Conservation (phyloP, 257 asterid species). For the Solanum corneliomulleri region DNA sequence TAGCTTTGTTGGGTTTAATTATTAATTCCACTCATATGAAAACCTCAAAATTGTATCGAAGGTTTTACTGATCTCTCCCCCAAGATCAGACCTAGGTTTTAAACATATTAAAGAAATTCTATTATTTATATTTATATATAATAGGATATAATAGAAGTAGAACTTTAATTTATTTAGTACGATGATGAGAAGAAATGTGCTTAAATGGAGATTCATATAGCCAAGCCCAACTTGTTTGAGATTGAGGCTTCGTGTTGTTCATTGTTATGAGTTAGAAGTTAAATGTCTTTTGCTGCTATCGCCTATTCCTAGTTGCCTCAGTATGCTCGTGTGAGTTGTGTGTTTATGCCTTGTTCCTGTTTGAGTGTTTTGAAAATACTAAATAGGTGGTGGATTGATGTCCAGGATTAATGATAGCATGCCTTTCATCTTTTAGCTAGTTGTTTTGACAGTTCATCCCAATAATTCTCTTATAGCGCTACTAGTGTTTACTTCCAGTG, state of each 20-base stretch:
- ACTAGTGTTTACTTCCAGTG: background rate
- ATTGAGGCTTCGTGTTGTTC: background rate
- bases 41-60: background rate
- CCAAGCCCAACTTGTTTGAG: background rate
- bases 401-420: background rate
- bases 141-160: no score
- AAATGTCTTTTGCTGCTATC: background rate
- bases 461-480: background rate
- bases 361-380: background rate
- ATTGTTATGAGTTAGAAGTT: background rate
- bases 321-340: background rate
- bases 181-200: background rate
- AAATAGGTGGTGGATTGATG: background rate
- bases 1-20: background rate
- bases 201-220: background rate
- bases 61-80: background rate
- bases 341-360: background rate
- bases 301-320: background rate
- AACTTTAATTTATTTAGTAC: no score
- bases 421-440: background rate
- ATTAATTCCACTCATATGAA: background rate
- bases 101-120: no score
- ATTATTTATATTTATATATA: no score
- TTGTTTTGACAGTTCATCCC: background rate
- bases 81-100: background rate